Percentiles rank a stretch among this genome's conserved stretches.
Evolutionary conservation across 805 yeast genomes (phyloP).

Genomic region (Suhomyces kilbournensis): DNA sequence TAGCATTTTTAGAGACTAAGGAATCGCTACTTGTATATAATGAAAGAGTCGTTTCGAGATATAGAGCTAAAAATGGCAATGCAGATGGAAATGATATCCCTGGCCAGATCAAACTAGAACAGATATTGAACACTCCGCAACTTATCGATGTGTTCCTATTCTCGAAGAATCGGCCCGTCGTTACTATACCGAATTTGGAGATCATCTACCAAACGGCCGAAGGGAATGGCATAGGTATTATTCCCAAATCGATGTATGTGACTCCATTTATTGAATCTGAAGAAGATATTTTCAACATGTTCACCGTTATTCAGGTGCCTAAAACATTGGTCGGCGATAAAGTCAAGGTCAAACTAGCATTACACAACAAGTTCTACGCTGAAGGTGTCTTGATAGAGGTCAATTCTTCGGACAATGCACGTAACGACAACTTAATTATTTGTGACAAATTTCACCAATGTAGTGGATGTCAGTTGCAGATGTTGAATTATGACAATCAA

Average conservation of each 20-base stretch:
- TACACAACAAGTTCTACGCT: constrained; percentile 29
- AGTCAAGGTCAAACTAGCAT: constrained; percentile 24
- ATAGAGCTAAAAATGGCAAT: not conserved
- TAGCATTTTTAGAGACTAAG: constrained; percentile 23
- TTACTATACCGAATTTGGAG: constrained; percentile 10
- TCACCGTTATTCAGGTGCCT: constrained; percentile 32
- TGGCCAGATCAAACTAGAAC: constrained; percentile 7
- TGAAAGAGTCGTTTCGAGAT: not conserved
- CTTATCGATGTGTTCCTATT: constrained; percentile 24
- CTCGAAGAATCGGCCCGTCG: constrained; percentile 18
- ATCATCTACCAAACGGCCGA: constrained; percentile 28
- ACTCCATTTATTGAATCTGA: constrained; percentile 10
- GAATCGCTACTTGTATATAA: constrained; percentile 15
- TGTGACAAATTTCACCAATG: constrained; percentile 38
- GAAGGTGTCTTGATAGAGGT: constrained; percentile 28
- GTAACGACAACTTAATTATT: constrained; percentile 25
- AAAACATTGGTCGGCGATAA: constrained; percentile 39
- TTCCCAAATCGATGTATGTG: constrained; percentile 21
- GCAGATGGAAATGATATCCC: not conserved
- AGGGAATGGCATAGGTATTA: constrained; percentile 37
- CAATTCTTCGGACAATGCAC: constrained; percentile 3
- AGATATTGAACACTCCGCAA: constrained; percentile 18
- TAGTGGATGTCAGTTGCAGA: constrained; percentile 43
- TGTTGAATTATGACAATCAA: constrained; percentile 39
- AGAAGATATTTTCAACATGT: constrained; percentile 14